phyloP scores from a whole-genome alignment of 345 rosid species.

The Corymbia maculata region DNA sequence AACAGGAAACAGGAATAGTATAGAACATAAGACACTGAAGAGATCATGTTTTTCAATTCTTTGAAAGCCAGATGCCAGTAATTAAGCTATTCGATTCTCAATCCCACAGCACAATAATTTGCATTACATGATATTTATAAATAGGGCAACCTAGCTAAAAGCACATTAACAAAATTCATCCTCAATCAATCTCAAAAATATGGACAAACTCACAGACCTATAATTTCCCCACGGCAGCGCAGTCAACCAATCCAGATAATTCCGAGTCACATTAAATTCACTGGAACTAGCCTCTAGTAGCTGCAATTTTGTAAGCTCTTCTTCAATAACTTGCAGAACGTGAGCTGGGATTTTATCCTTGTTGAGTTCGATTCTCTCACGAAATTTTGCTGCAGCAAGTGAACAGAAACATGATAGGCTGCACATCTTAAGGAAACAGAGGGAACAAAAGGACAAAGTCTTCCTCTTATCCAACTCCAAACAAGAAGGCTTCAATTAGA shows the following conservation, averaged over 20 bases:
- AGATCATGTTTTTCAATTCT: not conserved
- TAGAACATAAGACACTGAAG: not conserved
- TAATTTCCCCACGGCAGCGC: conserved; percentile 94
- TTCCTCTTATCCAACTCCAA: not conserved
- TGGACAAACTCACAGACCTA: conserved; percentile 35
- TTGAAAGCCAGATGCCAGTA: not conserved
- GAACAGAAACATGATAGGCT: not conserved
- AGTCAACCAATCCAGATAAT: conserved; percentile 98
- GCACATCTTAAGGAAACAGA: not conserved
- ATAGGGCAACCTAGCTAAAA: not conserved
- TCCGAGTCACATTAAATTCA: conserved; percentile 99
- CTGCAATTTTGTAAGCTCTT: conserved; percentile 96
- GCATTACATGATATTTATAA: not conserved
- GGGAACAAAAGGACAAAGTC: not conserved
- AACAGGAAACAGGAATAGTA: not conserved
- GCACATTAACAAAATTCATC: not conserved
- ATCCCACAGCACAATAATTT: not conserved
- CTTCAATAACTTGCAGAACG: conserved; percentile 91
- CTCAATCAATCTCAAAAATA: not conserved
- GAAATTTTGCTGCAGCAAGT: conserved; percentile 68
- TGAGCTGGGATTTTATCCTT: conserved; percentile 82
- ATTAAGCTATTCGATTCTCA: not conserved
- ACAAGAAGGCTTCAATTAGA: not conserved
- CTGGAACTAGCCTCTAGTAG: conserved; percentile 99
- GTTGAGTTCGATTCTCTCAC: conserved; percentile 85